These are phyloP conservation scores for Inonotus obliquus DNA, from an alignment of 1,284 basidiomycete genomes.

Conservation along the genomic window DNA sequence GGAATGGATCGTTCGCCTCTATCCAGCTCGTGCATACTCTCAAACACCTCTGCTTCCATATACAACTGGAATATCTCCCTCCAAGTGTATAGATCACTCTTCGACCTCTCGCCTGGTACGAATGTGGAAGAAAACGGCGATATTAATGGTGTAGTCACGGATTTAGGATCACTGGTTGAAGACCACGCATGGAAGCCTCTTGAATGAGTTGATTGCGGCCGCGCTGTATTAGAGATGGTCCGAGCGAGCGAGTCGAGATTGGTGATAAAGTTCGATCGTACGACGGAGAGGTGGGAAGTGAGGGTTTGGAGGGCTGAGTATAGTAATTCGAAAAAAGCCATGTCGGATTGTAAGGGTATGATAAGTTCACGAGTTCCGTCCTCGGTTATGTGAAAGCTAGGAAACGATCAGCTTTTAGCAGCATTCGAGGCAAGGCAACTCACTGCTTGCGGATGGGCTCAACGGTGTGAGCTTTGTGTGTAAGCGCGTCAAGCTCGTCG, in stretches of 20 bases:
- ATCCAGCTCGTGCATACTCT: slow-evolving; percentile 67
- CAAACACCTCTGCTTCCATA: slow-evolving; percentile 85
- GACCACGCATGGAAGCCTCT: slow-evolving; percentile 45
- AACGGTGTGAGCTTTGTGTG: neutral
- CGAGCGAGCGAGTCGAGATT: slow-evolving; percentile 59
- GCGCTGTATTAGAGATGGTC: slow-evolving; percentile 56
- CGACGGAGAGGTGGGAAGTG: slow-evolving; percentile 55
- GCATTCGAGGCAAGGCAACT: neutral
- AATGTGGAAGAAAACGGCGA: slow-evolving; percentile 21
- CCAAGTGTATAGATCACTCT: slow-evolving; percentile 87
- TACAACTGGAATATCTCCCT: slow-evolving; percentile 88
- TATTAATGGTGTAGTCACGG: slow-evolving; percentile 23
- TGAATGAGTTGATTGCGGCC: slow-evolving; percentile 47
- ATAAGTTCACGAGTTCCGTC: slow-evolving; percentile 52
- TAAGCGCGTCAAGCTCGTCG: neutral
- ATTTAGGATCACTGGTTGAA: slow-evolving; percentile 37
- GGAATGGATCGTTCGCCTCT: slow-evolving; percentile 73
- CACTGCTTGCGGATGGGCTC: slow-evolving; percentile 15
- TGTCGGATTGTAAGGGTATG: slow-evolving; percentile 79
- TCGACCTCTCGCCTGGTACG: slow-evolving; percentile 31
- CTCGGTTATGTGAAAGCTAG: slow-evolving; percentile 7
- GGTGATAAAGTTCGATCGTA: slow-evolving; percentile 61
- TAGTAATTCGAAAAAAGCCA: slow-evolving; percentile 79
- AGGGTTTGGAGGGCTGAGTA: slow-evolving; percentile 69
- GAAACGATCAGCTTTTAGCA: neutral